These are phyloP conservation scores for Butyriboletus loyo DNA, from an alignment of 768 basidiomycete species.

Conservation along the genomic window DNA sequence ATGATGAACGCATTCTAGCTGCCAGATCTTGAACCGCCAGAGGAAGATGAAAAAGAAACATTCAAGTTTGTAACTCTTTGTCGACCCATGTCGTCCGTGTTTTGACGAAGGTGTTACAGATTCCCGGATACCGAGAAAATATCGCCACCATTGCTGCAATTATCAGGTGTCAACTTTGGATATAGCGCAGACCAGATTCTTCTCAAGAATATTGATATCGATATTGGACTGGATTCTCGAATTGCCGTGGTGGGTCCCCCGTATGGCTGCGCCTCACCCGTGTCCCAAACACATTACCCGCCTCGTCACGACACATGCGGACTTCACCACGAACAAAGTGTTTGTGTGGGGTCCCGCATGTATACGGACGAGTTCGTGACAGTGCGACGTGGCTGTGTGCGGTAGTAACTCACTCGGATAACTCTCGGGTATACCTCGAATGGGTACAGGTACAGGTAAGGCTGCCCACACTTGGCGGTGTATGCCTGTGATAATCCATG, in stretches of 20 bases:
- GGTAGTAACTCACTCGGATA: no score
- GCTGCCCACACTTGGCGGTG: no score
- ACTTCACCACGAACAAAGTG: no score
- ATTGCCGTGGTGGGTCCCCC: constrained; percentile 94
- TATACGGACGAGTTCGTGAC: no score
- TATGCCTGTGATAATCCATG: constrained; percentile 54
- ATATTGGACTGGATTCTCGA: constrained; percentile 90
- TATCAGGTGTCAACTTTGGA: constrained; percentile 88
- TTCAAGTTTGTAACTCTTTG: constrained; percentile 63
- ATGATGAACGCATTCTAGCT: constrained; percentile 44
- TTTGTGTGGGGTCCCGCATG: no score
- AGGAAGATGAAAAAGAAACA: constrained; percentile 85
- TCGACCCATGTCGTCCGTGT: not conserved
- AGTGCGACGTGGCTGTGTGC: no score
- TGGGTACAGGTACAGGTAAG: no score
- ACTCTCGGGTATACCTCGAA: no score
- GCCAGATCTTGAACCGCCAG: constrained; percentile 90
- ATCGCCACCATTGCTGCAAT: constrained; percentile 90
- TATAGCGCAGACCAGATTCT: constrained; percentile 77
- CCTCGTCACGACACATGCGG: no score
- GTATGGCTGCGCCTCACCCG: no score
- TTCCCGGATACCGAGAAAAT: constrained; percentile 98
- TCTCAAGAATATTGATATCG: constrained; percentile 78
- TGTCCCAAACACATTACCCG: no score
- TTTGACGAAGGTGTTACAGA: constrained; percentile 35